Conservation (phyloP, 2,329 filamentous ascomycete genomes). For the Aspergillus transmontanensis region DNA sequence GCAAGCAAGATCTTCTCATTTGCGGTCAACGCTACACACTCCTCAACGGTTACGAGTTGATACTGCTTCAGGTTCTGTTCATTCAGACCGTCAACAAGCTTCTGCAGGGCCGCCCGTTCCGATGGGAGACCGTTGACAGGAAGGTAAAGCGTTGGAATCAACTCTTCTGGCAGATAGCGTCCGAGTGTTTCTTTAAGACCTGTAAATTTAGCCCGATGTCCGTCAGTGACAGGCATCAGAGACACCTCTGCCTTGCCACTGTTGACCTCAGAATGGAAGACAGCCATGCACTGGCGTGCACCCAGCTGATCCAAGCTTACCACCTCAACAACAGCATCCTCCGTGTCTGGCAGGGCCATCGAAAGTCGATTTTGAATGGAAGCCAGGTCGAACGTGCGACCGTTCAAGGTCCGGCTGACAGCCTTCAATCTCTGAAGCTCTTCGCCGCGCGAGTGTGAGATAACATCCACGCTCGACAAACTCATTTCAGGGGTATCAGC, state of each 20-base stretch:
- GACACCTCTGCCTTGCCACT: neutral
- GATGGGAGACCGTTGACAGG: neutral
- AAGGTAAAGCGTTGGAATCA: neutral
- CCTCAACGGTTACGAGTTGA: neutral
- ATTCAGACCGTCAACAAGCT: neutral
- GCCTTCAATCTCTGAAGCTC: neutral
- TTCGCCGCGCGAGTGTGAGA: neutral
- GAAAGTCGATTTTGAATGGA: neutral
- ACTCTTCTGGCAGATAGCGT: neutral
- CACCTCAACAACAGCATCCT: neutral
- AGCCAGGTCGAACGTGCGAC: neutral
- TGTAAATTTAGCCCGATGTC: neutral
- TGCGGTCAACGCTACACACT: neutral
- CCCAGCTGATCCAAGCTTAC: neutral
- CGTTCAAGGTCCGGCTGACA: neutral
- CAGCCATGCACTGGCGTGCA: neutral
- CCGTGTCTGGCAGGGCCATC: neutral
- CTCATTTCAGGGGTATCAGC: neutral
- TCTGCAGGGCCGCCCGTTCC: neutral
- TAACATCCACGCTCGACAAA: neutral
- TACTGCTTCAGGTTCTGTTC: neutral
- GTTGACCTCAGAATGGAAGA: neutral
- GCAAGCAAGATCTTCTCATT: neutral
- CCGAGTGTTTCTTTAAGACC: neutral
- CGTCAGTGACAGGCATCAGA: neutral